phyloP scores from a whole-genome alignment of 106 monocot species.

The Agapanthus africanus region DNA sequence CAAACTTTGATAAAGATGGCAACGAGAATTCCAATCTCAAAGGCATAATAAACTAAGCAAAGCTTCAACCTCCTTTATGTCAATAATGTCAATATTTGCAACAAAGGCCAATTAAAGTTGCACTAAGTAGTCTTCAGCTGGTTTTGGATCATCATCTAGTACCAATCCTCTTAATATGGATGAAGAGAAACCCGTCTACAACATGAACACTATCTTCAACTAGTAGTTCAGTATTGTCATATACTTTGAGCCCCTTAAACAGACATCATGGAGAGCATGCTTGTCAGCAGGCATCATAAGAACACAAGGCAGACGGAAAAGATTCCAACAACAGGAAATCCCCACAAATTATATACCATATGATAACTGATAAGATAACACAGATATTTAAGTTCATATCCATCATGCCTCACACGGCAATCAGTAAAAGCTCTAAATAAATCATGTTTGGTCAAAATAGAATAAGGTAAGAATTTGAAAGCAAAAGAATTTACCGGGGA shows the following conservation, averaged over 20 bases:
- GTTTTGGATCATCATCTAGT: too few species aligned
- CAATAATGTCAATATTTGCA: too few species aligned
- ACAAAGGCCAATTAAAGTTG: too few species aligned
- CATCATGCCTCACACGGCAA: neutral
- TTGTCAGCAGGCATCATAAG: neutral
- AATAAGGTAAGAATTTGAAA: neutral
- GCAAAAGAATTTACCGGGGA: conserved; percentile 34
- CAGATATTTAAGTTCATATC: neutral
- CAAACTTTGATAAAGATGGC: neutral
- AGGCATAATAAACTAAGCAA: too few species aligned
- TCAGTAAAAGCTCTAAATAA: neutral
- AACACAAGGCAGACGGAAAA: neutral
- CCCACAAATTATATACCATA: too few species aligned
- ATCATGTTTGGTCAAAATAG: neutral
- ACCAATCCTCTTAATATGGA: too few species aligned
- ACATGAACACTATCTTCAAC: neutral
- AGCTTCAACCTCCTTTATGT: neutral
- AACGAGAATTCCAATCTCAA: neutral
- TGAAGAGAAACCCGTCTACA: too few species aligned
- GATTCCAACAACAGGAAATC: neutral
- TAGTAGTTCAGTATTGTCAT: neutral
- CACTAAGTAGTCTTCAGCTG: too few species aligned
- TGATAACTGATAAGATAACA: neutral
- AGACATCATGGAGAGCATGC: neutral
- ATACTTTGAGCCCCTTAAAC: neutral